These are phyloP conservation scores for Kodamaea sagamina DNA, from an alignment of 805 yeast species.

Conservation along the genomic window DNA sequence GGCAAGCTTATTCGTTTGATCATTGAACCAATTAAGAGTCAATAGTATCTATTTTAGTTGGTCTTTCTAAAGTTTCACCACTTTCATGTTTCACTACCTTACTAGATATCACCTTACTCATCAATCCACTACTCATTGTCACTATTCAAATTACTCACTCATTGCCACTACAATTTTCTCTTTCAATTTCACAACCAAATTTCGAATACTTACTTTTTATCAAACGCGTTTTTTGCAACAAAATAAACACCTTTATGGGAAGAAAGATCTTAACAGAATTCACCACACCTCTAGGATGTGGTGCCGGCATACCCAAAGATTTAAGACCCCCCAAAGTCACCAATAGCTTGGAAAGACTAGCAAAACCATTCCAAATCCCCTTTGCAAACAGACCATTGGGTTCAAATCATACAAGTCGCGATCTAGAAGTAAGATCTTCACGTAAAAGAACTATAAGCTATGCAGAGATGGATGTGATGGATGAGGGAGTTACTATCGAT, in stretches of 20 bases:
- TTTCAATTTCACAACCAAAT: too few relatives aligned
- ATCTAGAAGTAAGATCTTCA: conserved; percentile 28
- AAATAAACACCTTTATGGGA: conserved; percentile 4
- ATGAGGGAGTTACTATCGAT: conserved; percentile 20
- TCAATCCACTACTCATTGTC: too few relatives aligned
- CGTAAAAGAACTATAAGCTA: conserved; percentile 35
- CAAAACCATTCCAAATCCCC: conserved; percentile 72
- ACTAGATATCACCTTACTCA: too few relatives aligned
- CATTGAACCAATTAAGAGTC: too few relatives aligned
- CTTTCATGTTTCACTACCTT: too few relatives aligned
- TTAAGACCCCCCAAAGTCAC: conserved; percentile 55
- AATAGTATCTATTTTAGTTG: too few relatives aligned
- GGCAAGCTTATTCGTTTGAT: too few relatives aligned
- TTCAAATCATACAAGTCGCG: conserved; percentile 13
- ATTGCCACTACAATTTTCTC: too few relatives aligned
- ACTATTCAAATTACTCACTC: too few relatives aligned
- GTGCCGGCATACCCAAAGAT: conserved; percentile 64
- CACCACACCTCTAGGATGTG: conserved; percentile 60
- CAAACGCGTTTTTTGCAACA: not conserved
- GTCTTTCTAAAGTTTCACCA: too few relatives aligned
- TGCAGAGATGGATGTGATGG: conserved; percentile 28
- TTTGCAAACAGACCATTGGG: conserved; percentile 31
- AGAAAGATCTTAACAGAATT: conserved; percentile 40
- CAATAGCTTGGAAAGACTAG: conserved; percentile 53
- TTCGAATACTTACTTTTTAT: not conserved